A percentile compares a stretch with the other conserved stretches of the same genome.
These are phyloP conservation scores for Trifolium dubium DNA, from an alignment of 306 rosid species.

Conservation along the genomic window DNA sequence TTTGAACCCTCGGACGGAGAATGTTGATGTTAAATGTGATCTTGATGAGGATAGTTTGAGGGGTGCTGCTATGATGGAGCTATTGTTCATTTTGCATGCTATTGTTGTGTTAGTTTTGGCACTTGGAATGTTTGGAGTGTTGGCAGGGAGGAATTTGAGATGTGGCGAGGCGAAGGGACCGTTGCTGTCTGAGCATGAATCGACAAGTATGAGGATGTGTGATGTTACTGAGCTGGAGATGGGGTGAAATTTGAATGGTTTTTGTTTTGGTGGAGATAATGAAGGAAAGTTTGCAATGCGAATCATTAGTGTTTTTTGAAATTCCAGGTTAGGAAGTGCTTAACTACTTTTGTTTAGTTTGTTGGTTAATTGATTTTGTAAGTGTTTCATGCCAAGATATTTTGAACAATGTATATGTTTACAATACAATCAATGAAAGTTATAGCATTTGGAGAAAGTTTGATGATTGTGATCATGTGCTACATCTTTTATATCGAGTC, in stretches of 20 bases:
- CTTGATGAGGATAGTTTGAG: conserved; percentile 75
- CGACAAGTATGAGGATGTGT: conserved; percentile 41
- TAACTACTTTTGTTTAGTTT: conserved; percentile 32
- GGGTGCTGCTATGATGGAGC: conserved; percentile 71
- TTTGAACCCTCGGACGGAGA: conserved; percentile 38
- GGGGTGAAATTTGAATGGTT: conserved; percentile 54
- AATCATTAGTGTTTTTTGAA: conserved; percentile 21
- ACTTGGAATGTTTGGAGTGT: conserved; percentile 58
- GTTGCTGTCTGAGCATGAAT: conserved; percentile 59
- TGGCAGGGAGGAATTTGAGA: conserved; percentile 52
- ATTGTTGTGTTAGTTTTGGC: conserved; percentile 55
- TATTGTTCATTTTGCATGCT: conserved; percentile 73
- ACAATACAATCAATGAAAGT: conserved; percentile 27
- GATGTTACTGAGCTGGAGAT: conserved; percentile 56
- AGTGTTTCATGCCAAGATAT: conserved; percentile 17
- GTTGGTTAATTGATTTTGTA: conserved; percentile 35
- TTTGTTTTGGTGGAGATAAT: neutral
- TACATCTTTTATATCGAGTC: conserved; percentile 4
- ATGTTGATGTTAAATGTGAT: conserved; percentile 68
- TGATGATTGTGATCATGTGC: conserved; percentile 1
- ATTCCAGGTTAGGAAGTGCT: conserved; percentile 40
- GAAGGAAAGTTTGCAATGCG: conserved; percentile 36
- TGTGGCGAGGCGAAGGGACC: conserved; percentile 60
- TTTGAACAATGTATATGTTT: conserved; percentile 26
- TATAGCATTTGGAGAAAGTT: conserved; percentile 33